Evolutionary conservation across 2,329 filamentous ascomycete genomes (phyloP).

Genomic region (Penicillium aurantiogriseum): DNA sequence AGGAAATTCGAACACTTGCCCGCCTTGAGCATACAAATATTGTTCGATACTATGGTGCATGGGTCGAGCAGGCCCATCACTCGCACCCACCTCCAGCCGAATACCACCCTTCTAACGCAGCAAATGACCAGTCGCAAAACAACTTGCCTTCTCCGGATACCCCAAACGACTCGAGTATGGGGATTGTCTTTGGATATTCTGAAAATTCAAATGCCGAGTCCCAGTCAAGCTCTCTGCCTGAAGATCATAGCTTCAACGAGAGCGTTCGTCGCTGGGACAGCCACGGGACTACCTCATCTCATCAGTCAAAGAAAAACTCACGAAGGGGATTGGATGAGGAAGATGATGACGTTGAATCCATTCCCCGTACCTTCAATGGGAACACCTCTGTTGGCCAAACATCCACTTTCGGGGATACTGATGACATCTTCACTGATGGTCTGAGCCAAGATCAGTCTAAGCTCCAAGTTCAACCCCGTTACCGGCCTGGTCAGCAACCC

Average conservation of each 20-base stretch:
- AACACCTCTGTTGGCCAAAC: slow-evolving; percentile 31
- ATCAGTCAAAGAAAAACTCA: slow-evolving; percentile 42
- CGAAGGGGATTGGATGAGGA: slow-evolving; percentile 41
- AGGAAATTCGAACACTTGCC: slow-evolving; percentile 62
- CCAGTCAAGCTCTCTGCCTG: slow-evolving; percentile 19
- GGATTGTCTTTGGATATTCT: slow-evolving; percentile 44
- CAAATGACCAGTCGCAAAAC: slow-evolving; percentile 18
- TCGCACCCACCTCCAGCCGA: slow-evolving; percentile 10
- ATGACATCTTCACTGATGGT: slow-evolving; percentile 45
- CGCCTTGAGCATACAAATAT: slow-evolving; percentile 64
- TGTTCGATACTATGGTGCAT: slow-evolving; percentile 64
- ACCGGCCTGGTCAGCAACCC: slow-evolving; percentile 26
- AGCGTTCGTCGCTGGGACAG: slow-evolving; percentile 29
- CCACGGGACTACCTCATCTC: slow-evolving; percentile 42
- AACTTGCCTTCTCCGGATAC: slow-evolving; percentile 15
- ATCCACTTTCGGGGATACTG: slow-evolving; percentile 37
- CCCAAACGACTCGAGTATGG: slow-evolving; percentile 33
- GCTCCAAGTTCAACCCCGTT: slow-evolving; percentile 29
- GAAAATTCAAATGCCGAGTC: slow-evolving; percentile 27
- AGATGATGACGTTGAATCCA: slow-evolving; percentile 51
- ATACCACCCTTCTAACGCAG: slow-evolving; percentile 7
- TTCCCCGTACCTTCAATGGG: slow-evolving; percentile 42
- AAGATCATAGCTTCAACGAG: slow-evolving; percentile 21
- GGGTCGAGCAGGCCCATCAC: slow-evolving; percentile 55
- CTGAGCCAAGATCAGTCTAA: slow-evolving; percentile 37